Evolutionary conservation across 306 rosid species (phyloP), one percentile per base, ranked within the genome.

Genomic region (Glycine soja): DNA sequence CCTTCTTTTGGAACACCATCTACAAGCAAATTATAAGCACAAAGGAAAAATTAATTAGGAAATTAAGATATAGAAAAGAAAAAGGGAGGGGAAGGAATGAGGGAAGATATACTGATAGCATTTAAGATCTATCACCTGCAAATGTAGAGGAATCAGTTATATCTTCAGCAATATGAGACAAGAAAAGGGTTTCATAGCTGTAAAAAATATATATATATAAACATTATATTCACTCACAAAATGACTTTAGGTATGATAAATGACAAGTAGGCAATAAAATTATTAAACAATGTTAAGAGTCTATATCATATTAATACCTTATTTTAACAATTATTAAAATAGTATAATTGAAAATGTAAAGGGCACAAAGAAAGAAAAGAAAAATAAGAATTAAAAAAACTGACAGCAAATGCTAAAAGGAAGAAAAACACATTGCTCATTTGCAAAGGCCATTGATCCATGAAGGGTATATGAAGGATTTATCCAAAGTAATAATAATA

Each of bases 1-100:
- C 99, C 99, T 79, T 96, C 99, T 85, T 95, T 96, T 18, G 99
- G 99, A 82, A 96, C 99, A 54, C 99, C 99, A 75, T 96, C 99
- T 96, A 71, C 83, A 87, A 54, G 74, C 51, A 76, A 81, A 87
- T 82, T 42, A 80, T 63, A 53, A 58, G 78, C 48, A 73, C 51
- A 16, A 84, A 61, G 9, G 47, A 81, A 70, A 74, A 42, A 47
- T 66, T 70, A 42, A 47, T 66, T 70, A 40, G 74, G 78, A 34
- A 72, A 77, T 47, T 24, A 74, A 87, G 72, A 73, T 52, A 34
- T 32, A 73, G 38, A 34, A 4, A 43, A 66, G 51, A 32, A 58
- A 65, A 42, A 24, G 19, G 72, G 58, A 73, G 8, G 36, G 36
- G 13, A 2, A 65, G 32, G 45, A n/a, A 72, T 38, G 59, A 40